Conservation (phyloP, 2,329 filamentous ascomycete species). For the Ampelomyces quisqualis region DNA sequence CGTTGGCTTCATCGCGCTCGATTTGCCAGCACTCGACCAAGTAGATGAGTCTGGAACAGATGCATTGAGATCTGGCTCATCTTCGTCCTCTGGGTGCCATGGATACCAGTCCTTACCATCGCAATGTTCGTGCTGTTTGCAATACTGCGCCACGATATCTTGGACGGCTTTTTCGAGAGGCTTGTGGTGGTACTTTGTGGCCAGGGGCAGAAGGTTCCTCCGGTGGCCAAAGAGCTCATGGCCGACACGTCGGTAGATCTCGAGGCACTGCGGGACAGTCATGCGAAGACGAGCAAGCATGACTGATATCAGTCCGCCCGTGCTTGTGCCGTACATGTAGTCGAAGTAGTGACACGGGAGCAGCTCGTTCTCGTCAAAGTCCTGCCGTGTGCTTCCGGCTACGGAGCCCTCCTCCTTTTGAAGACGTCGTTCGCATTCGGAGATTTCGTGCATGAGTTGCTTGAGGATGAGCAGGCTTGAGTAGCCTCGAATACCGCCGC, state of each 20-base stretch:
- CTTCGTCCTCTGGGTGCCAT: constrained; percentile 32
- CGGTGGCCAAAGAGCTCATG: constrained; percentile 51
- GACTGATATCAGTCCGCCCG: constrained; percentile 54
- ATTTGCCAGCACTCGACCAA: constrained; percentile 16
- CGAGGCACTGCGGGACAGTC: constrained; percentile 51
- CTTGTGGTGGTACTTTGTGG: constrained; percentile 53
- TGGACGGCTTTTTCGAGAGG: constrained; percentile 52
- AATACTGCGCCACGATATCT: constrained; percentile 48
- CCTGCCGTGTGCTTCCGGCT: constrained; percentile 22
- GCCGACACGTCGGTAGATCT: constrained; percentile 51
- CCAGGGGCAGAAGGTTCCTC: constrained; percentile 48
- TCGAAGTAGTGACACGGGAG: constrained; percentile 57
- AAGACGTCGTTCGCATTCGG: constrained; percentile 46
- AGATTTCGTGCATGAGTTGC: constrained; percentile 52
- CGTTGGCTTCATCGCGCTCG: constrained; percentile 17
- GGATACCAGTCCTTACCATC: constrained; percentile 50
- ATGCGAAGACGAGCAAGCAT: constrained; percentile 54
- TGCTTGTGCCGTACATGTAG: constrained; percentile 56
- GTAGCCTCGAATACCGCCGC: constrained; percentile 55
- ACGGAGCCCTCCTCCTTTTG: constrained; percentile 48
- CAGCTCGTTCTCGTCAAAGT: constrained; percentile 47
- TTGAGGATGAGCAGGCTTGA: constrained; percentile 53
- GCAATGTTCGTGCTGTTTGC: constrained; percentile 46
- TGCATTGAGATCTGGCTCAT: constrained; percentile 7
- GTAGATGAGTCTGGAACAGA: constrained; percentile 22